phyloP scores from a whole-genome alignment of 768 basidiomycete species.

The Calocybe indica region DNA sequence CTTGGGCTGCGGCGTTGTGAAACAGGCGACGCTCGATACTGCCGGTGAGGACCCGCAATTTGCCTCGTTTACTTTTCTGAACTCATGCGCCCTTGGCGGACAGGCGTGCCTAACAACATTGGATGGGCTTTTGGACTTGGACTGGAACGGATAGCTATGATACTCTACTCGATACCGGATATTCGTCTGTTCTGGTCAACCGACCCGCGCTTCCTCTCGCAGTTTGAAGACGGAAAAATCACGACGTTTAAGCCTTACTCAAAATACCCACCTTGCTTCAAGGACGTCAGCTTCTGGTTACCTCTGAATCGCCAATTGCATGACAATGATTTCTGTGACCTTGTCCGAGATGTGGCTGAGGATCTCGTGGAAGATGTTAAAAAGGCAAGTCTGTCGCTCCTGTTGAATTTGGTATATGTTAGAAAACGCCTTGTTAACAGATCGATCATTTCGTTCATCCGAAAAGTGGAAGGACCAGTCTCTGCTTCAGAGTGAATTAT shows the following conservation, averaged over 20 bases:
- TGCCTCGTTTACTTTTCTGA: conserved; percentile 13
- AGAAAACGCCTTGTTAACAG: conserved; percentile 33
- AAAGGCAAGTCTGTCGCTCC: conserved; percentile 43
- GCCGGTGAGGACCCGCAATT: conserved; percentile 54
- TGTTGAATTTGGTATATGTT: not conserved
- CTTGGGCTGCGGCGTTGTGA: conserved; percentile 87
- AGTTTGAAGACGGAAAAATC: conserved; percentile 76
- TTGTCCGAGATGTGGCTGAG: conserved; percentile 88
- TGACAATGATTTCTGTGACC: conserved; percentile 96
- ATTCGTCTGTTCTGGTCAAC: conserved; percentile 97
- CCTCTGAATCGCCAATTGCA: conserved; percentile 55
- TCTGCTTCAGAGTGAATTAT: conserved; percentile 91
- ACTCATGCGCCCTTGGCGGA: conserved; percentile 5
- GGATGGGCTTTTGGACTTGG: conserved; percentile 99
- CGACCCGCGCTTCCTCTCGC: conserved; percentile 81
- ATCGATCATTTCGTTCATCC: conserved; percentile 91
- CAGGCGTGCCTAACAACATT: conserved; percentile 76
- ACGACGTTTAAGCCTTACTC: conserved; percentile 87
- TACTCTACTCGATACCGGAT: conserved; percentile 94
- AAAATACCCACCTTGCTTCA: conserved; percentile 87
- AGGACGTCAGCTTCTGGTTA: conserved; percentile 95
- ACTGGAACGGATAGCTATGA: conserved; percentile 96
- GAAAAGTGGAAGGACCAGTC: conserved; percentile 71
- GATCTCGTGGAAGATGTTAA: conserved; percentile 90
- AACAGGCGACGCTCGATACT: conserved; percentile 81